These are phyloP conservation scores for Lactarius sanguifluus DNA, from an alignment of 768 basidiomycete species.

Conservation along the genomic window DNA sequence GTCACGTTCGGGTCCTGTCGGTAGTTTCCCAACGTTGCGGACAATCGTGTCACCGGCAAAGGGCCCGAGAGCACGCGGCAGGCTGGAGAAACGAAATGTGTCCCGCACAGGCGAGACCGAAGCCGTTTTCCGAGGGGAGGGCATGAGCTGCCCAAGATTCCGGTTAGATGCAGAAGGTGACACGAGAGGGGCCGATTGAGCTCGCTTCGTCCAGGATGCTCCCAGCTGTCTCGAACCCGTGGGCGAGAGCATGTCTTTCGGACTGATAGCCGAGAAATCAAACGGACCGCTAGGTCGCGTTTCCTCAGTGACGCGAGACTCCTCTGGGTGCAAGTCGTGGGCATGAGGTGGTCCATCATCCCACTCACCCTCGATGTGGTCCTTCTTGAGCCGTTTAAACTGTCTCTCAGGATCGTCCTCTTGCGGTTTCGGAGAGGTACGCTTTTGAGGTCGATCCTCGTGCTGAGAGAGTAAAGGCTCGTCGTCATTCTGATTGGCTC, in stretches of 20 bases:
- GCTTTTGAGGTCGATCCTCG: constrained; percentile 17
- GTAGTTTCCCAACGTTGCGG: background rate
- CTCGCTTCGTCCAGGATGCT: constrained; percentile 20
- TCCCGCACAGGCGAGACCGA: constrained; percentile 21
- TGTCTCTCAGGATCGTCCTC: constrained; percentile 8
- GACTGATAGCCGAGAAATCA: constrained; percentile 23
- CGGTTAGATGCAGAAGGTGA: constrained; percentile 18
- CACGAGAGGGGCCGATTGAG: constrained; percentile 23
- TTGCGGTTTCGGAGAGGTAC: constrained; percentile 9
- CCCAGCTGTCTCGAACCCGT: background rate
- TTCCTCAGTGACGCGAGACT: constrained; percentile 6
- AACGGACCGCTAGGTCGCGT: constrained; percentile 25
- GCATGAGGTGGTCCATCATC: background rate
- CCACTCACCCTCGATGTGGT: constrained; percentile 10
- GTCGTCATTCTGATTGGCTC: constrained; percentile 14
- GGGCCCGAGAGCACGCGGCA: constrained; percentile 18
- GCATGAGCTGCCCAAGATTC: constrained; percentile 22
- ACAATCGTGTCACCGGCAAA: constrained; percentile 1
- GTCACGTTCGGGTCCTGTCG: background rate
- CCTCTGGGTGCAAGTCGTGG: constrained; percentile 6
- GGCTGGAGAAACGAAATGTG: constrained; percentile 28
- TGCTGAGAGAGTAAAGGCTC: constrained; percentile 15
- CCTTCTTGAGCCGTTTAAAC: constrained; percentile 18
- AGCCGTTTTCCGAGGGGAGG: constrained; percentile 14
- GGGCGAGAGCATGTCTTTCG: background rate